phyloP scores from a whole-genome alignment of 1,139 yeast species.

The Kodamaea alishanica region DNA sequence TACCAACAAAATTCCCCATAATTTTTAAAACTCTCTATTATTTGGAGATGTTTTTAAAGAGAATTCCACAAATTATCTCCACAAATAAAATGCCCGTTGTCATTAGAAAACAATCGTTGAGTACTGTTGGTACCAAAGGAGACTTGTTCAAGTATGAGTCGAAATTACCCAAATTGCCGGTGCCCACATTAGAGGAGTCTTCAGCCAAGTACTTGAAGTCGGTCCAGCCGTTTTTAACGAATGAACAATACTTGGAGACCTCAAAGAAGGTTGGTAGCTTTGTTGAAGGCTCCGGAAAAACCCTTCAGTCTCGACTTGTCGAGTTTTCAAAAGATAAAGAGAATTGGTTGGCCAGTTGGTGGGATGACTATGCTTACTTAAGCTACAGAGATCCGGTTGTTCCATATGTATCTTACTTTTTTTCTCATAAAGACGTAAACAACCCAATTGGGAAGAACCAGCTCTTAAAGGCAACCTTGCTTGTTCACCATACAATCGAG shows the following conservation, averaged over 20 bases:
- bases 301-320: slow-evolving; percentile 63
- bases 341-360: slow-evolving; percentile 89
- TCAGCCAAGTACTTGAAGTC: slow-evolving; percentile 66
- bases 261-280: slow-evolving; percentile 65
- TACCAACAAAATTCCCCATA: not conserved
- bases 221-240: slow-evolving; percentile 62
- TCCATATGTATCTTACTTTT: slow-evolving; percentile 91
- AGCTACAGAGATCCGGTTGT: slow-evolving; percentile 90
- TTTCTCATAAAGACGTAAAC: slow-evolving; percentile 67
- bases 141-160: slow-evolving; percentile 71
- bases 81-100: slow-evolving; percentile 8
- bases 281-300: slow-evolving; percentile 59
- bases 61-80: slow-evolving; percentile 1
- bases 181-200: slow-evolving; percentile 76
- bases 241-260: slow-evolving; percentile 53
- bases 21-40: not conserved
- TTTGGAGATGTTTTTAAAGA: slow-evolving; percentile 2
- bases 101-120: slow-evolving; percentile 18
- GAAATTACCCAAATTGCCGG: slow-evolving; percentile 80
- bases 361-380: slow-evolving; percentile 94
- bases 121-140: slow-evolving; percentile 50
- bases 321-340: slow-evolving; percentile 59
- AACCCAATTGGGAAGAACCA: slow-evolving; percentile 65
- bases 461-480: slow-evolving; percentile 67
- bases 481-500: slow-evolving; percentile 50